phyloP scores from a whole-genome alignment of 2,329 filamentous ascomycete genomes.

The Fusarium sublunatum region DNA sequence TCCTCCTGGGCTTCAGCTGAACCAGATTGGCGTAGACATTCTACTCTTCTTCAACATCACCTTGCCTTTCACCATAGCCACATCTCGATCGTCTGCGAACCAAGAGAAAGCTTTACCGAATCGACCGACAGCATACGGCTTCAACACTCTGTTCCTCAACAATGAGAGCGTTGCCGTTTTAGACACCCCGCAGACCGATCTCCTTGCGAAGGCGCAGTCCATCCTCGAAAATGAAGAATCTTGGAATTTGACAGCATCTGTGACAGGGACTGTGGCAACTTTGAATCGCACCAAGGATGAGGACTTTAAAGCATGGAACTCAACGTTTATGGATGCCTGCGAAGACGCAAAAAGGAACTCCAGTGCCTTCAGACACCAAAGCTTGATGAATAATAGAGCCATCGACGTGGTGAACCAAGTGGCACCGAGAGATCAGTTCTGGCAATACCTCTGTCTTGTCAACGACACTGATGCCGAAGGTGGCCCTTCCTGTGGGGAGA shows the following conservation, averaged over 20 bases:
- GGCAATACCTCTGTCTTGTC: constrained; percentile 6
- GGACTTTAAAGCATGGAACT: neutral
- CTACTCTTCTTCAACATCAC: constrained; percentile 9
- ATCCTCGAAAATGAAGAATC: neutral
- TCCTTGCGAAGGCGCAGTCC: neutral
- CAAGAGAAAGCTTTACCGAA: neutral
- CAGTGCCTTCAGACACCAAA: neutral
- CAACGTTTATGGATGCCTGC: constrained; percentile 1
- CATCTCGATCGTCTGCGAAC: neutral
- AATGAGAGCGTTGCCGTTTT: neutral
- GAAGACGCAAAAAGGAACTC: neutral
- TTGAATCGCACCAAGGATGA: constrained; percentile 1
- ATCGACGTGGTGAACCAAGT: neutral
- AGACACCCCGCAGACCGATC: constrained; percentile 1
- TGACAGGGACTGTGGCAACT: neutral
- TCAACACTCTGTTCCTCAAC: neutral
- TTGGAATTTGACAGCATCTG: constrained; percentile 6
- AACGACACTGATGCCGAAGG: neutral
- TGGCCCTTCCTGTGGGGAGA: neutral
- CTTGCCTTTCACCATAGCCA: constrained; percentile 5
- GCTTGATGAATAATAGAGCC: neutral
- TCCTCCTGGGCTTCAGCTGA: constrained; percentile 1
- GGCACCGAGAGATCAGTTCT: neutral
- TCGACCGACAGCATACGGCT: neutral
- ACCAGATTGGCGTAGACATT: neutral